Percentiles rank a stretch among this genome's conserved stretches.
Conservation (phyloP, 2,329 filamentous ascomycete genomes). For the Hymenoscyphus fructigenus region DNA sequence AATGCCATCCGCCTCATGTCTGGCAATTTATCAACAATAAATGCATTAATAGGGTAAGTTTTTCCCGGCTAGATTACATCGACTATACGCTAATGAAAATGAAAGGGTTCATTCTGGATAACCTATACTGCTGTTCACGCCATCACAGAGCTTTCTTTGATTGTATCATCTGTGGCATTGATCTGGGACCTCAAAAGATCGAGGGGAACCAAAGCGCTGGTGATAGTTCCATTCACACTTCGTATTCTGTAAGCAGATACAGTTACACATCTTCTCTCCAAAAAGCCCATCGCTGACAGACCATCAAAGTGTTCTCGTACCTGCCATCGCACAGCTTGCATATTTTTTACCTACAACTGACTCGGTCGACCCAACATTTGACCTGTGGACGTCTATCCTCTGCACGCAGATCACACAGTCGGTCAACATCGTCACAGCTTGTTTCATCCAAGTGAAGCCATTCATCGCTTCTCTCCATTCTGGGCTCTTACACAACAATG, state of each 20-base stretch:
- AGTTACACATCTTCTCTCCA: not conserved
- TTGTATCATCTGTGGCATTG: slow-evolving; percentile 5
- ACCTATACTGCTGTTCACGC: slow-evolving; percentile 5
- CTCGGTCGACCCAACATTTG: slow-evolving; percentile 6
- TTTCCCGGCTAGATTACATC: not conserved
- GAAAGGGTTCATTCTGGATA: slow-evolving; percentile 4
- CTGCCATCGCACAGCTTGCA: slow-evolving; percentile 4
- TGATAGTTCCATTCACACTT: slow-evolving; percentile 4
- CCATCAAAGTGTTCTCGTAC: slow-evolving; percentile 1
- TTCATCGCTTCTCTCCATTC: slow-evolving; percentile 3
- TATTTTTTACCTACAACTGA: slow-evolving; percentile 7
- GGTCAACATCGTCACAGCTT: slow-evolving; percentile 6
- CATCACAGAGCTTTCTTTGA: slow-evolving; percentile 3
- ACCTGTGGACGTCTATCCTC: slow-evolving; percentile 7
- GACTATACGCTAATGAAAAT: not conserved
- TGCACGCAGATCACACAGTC: slow-evolving; percentile 7
- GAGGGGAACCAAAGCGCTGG: slow-evolving; percentile 4
- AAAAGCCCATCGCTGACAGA: slow-evolving; percentile 4
- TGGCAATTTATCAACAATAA: slow-evolving; percentile 9
- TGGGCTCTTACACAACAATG: slow-evolving; percentile 8
- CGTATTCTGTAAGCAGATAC: slow-evolving; percentile 9
- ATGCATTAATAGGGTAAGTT: slow-evolving; percentile 4
- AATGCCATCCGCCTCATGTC: slow-evolving; percentile 5
- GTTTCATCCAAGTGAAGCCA: slow-evolving; percentile 6
- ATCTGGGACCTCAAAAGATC: slow-evolving; percentile 6